Base-by-base conservation (phyloP, 768 basidiomycete species). In the Termitomyces sp. region DNA sequence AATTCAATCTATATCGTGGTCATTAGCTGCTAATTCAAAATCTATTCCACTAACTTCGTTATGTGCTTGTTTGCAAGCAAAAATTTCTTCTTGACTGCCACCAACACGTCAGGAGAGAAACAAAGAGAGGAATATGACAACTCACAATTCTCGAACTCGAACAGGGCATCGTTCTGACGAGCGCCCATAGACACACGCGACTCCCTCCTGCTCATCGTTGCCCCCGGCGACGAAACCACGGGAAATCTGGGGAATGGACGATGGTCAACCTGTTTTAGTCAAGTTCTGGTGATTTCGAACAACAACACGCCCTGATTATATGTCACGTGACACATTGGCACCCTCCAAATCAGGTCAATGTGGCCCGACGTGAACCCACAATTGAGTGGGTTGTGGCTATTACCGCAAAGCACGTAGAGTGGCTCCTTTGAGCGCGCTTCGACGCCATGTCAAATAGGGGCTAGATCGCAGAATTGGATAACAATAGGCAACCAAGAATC, bases 1-100 rank as follows among this genome's bases (percentile, higher is more conserved):
- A 90, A 74, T 93, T 93, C 61, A 92, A 84, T 69, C 90, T 92
- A 63, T 7, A 29, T 51, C 37, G 34, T 37, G 38, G 9, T 19
- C 8, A 29, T 62, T 17, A 62, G 45, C 31, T 11, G 32, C 44
- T 37, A 19, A 42, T 37, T 41, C 16, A 25, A 21, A 53, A 38
- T n/a, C 35, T 42, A 19, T 35, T 38, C n/a, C 29, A 69, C 81
- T 38, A 63, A 92, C 90, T 92, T 93, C 25, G 91, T 92, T 68
- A 93, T 93, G 73, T 92, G 91, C 73, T 92, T 92, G 75, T 93
- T 93, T 57, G 90, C 90, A 58, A 92, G 85, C 21, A 93, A 78
- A 66, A 92, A 92, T 75, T 91, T 92, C 85, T 90, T 91, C 85
- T 92, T 92, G 78, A 92, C 91, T 93, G 68, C 71, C 71, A 78